Evolutionary conservation across 768 basidiomycete genomes (phyloP).

Genomic region (Boletus sp.): DNA sequence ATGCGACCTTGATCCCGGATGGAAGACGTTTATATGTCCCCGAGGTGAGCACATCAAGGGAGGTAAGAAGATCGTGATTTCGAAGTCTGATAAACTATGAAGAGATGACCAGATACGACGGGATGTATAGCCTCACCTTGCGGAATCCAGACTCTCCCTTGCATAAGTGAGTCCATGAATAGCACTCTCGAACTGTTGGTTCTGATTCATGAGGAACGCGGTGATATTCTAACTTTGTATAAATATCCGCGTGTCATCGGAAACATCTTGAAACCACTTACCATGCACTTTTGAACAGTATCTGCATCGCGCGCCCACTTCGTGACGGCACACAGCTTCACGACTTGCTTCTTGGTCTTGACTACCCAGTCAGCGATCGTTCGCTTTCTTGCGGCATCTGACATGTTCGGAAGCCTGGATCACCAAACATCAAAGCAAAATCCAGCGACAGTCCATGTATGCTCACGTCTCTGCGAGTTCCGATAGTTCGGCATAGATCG

Average conservation of each 20-base stretch:
- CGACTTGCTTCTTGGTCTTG: constrained; percentile 85
- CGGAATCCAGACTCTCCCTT: constrained; percentile 67
- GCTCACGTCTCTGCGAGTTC: constrained; percentile 85
- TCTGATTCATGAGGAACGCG: constrained; percentile 82
- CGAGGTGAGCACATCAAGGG: constrained; percentile 81
- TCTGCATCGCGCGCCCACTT: constrained; percentile 87
- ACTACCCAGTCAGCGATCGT: constrained; percentile 86
- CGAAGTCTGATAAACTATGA: constrained; percentile 54
- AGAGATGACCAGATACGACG: not conserved
- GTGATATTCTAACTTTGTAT: constrained; percentile 65
- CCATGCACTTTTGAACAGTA: constrained; percentile 87
- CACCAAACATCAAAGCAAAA: not conserved
- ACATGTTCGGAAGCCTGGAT: constrained; percentile 73
- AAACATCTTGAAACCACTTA: constrained; percentile 20
- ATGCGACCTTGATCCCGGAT: constrained; percentile 66
- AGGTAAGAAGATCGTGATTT: constrained; percentile 91
- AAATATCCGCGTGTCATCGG: not conserved
- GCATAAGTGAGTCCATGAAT: constrained; percentile 60
- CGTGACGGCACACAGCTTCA: constrained; percentile 81
- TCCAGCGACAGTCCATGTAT: not conserved
- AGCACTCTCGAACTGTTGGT: constrained; percentile 74
- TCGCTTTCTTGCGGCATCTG: constrained; percentile 74
- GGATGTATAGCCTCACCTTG: constrained; percentile 50
- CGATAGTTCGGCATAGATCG: constrained; percentile 77
- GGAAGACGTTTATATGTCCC: constrained; percentile 87